These are phyloP conservation scores for Hanseniaspora uvarum DNA, from an alignment of 1,139 yeast genomes.

Conservation along the genomic window DNA sequence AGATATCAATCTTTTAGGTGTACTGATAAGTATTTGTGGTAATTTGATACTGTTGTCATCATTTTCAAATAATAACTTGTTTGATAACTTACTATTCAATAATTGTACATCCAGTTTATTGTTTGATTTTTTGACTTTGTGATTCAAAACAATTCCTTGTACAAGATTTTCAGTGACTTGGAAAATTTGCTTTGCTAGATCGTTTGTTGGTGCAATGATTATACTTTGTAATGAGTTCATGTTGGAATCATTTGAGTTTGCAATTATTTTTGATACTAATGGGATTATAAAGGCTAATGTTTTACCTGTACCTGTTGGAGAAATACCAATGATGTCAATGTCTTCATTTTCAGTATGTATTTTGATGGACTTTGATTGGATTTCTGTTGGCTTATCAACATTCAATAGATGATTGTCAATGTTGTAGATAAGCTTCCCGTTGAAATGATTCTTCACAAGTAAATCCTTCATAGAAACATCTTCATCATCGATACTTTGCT, in stretches of 20 bases:
- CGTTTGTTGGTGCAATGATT: slow-evolving; percentile 85
- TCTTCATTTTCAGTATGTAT: slow-evolving; percentile 55
- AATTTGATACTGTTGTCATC: slow-evolving; percentile 45
- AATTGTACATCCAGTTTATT: slow-evolving; percentile 51
- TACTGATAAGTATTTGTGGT: slow-evolving; percentile 71
- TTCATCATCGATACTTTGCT: slow-evolving; percentile 24
- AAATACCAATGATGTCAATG: slow-evolving; percentile 56
- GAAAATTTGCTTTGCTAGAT: slow-evolving; percentile 76
- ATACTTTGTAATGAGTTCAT: slow-evolving; percentile 54
- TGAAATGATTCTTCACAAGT: slow-evolving; percentile 54
- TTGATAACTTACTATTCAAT: slow-evolving; percentile 65
- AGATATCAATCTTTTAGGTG: slow-evolving; percentile 82
- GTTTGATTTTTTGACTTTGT: slow-evolving; percentile 19
- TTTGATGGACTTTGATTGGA: slow-evolving; percentile 82
- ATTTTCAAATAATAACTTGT: slow-evolving; percentile 44
- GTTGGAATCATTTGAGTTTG: slow-evolving; percentile 22
- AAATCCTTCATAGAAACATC: slow-evolving; percentile 74
- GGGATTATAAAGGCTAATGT: slow-evolving; percentile 84
- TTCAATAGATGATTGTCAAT: slow-evolving; percentile 55
- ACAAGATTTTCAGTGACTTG: slow-evolving; percentile 54
- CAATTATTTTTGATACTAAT: slow-evolving; percentile 47
- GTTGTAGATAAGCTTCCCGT: slow-evolving; percentile 38
- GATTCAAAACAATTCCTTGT: slow-evolving; percentile 34
- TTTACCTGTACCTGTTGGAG: slow-evolving; percentile 92
- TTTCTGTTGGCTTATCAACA: slow-evolving; percentile 79